Conservation (phyloP, 1,284 basidiomycete genomes). For the Cystobasidiaceae sp. region DNA sequence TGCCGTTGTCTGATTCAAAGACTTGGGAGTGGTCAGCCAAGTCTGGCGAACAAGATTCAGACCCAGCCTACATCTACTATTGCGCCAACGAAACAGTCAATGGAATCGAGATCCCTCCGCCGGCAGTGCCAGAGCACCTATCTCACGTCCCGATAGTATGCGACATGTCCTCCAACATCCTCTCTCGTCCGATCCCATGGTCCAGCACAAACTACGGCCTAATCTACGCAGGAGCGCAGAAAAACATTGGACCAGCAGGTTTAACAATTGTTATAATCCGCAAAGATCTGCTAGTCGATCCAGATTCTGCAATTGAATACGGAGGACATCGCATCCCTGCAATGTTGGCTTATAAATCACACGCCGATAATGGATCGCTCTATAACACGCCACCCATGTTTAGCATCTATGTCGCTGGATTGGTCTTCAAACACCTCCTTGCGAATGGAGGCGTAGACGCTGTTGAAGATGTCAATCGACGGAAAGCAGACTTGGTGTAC, state of each 20-base stretch:
- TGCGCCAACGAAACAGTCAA: slow-evolving; percentile 99
- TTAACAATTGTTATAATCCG: slow-evolving; percentile 88
- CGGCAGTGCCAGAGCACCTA: slow-evolving; percentile 59
- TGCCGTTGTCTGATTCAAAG: slow-evolving; percentile 46
- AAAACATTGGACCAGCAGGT: slow-evolving; percentile 95
- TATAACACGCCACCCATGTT: slow-evolving; percentile 96
- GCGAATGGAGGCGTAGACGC: slow-evolving; percentile 65
- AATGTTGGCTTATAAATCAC: slow-evolving; percentile 77
- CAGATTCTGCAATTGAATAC: slow-evolving; percentile 70
- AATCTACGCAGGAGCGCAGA: slow-evolving; percentile 98
- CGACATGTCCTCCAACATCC: slow-evolving; percentile 95
- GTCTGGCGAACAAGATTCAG: slow-evolving; percentile 59
- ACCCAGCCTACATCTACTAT: slow-evolving; percentile 90
- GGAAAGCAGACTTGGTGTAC: slow-evolving; percentile 73
- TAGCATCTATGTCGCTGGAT: slow-evolving; percentile 81
- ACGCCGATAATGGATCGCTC: slow-evolving; percentile 72
- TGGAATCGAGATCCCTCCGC: slow-evolving; percentile 84
- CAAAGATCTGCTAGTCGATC: slow-evolving; percentile 82
- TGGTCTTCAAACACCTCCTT: slow-evolving; percentile 71
- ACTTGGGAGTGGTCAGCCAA: slow-evolving; percentile 48
- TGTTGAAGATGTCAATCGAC: slow-evolving; percentile 62
- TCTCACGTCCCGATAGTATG: slow-evolving; percentile 72
- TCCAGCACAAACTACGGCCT: slow-evolving; percentile 80
- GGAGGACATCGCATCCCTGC: slow-evolving; percentile 66
- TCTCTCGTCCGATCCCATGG: slow-evolving; percentile 82